Evolutionary conservation across 202 grass and related monocot genomes (phyloP).

Genomic region (Panicum virgatum): DNA sequence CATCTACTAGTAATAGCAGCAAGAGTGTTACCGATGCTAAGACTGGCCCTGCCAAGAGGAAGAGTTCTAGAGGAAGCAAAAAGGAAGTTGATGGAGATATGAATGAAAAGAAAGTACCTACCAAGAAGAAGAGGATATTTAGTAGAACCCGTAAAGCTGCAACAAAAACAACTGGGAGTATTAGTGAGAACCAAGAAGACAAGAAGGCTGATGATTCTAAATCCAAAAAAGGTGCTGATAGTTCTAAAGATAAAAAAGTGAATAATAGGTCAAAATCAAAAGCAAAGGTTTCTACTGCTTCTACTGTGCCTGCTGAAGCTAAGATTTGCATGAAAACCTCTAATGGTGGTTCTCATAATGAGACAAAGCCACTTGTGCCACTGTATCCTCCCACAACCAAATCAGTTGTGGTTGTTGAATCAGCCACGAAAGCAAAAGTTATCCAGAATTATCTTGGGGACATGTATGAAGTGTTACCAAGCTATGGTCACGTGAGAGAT

Average conservation of each 20-base stretch:
- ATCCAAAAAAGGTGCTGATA: conserved; percentile 40
- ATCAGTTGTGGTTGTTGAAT: conserved; percentile 96
- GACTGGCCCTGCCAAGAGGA: conserved; percentile 27
- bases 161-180: conserved; percentile 47
- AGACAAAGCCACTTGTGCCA: conserved; percentile 47
- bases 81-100: conserved; percentile 38
- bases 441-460: conserved; percentile 98
- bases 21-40: conserved; percentile 25
- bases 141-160: conserved; percentile 51
- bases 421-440: conserved; percentile 88
- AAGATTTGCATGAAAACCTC: conserved; percentile 33
- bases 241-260: conserved; percentile 38
- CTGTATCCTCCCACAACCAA: conserved; percentile 79
- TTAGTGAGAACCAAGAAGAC: conserved; percentile 40
- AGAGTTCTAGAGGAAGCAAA: conserved; percentile 49
- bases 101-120: conserved; percentile 52
- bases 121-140: conserved; percentile 53
- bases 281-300: conserved; percentile 46
- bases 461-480: conserved; percentile 87
- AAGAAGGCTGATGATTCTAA: conserved; percentile 42
- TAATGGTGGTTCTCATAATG: conserved; percentile 36
- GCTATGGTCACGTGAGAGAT: conserved; percentile 98
- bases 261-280: conserved; percentile 51
- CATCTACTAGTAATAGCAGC: conserved; percentile 18
- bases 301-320: conserved; percentile 15